Base-by-base conservation (phyloP, 75 land plant genomes). In the Pinus albicaulis region DNA sequence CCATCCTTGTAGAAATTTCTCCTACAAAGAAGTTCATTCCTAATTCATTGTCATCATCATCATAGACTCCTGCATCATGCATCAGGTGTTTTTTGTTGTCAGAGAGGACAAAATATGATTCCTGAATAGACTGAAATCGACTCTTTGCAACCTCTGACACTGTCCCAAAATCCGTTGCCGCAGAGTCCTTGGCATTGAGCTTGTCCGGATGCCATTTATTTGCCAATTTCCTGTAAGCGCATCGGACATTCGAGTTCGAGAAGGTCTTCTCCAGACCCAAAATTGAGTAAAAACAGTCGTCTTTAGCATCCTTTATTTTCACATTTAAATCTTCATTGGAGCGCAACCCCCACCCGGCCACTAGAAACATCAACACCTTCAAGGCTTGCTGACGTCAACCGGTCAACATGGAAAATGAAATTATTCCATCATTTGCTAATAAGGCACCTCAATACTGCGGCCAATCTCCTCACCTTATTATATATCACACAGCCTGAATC, bases 161-260 rank as follows among this genome's bases (percentile, higher is more conserved):
- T 71, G 80, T 31, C 31, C 31, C 31, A 31, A 2, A 31, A 31
- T 31, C 31, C 31, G 31, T 2, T 31, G 31, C 74, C 22, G 81
- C 17, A 64, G 80, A 78, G 14, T 84, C 88, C 3, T 84, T 78
- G 0, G 88, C 85, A 3, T 82, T 76, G 55, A 82, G 86, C 5
- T 86, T 82, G 79, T 91, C 93, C 20, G 90, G 93, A 58, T 91
- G 93, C 90, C 90, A 91, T 75, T 74, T 88, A 90, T 86, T 56
- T 5, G 93, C 93, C 59, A 91, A 88, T 64, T 82, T 88, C 83
- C 83, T 91, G 72, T 91, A 91, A 5, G 93, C 88, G 61, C 63
- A 78, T 23, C 86, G 74, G 17, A 91, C 85, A n/a, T 88, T 90
- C 0, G 81, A 11, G 0, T 71, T 57, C 17, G 93, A 79, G 77